Evolutionary conservation across 2,329 filamentous ascomycete species (phyloP), one percentile per base, ranked within the genome.

Genomic region (Cytospora mali): DNA sequence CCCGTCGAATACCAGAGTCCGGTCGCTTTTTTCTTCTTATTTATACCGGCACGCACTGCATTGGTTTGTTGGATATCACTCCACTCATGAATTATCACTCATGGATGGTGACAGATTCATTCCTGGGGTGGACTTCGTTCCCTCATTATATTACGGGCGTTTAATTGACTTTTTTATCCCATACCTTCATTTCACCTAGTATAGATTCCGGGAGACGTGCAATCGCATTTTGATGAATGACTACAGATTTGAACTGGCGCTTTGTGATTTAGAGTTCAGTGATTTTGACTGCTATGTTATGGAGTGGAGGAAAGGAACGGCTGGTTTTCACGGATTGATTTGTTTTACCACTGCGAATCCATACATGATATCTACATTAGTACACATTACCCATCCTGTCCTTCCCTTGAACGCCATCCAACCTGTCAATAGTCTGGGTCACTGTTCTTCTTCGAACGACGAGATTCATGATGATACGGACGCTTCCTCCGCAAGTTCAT

Each of bases 131-230:
- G 48, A 49, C 35, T 53, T 55, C 28, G 39, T 51, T 51, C 58
- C 63, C 49, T 42, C 50, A 64, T 57, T 64, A 66, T 62, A 67
- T 64, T 66, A 67, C 58, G 55, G 66, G 66, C 65, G 66, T 68
- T 68, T 67, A 68, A 68, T 68, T 62, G 62, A 67, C 46, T 29
- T 49, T 54, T 39, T 13, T 2, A 10, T 11, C 10, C 21, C 18
- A 35, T n/a, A 6, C 10, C 18, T 9, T 28, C 10, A 39, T 42
- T 55, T n/a, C 31, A 6, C 4, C 46, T n/a, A 31, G 42, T 27
- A 46, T 18, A n/a, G 14, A 31, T 46, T 31, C 27, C n/a, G 6
- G n/a, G 21, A 27, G 39, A n/a, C 27, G 50, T 42, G 25, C 23
- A 28, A 21, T 27, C 7, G 11, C 16, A 29, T 6, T 31, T 14